Evolutionary conservation across 1,139 yeast genomes (phyloP).

Genomic region (Nematodospora anomalae): DNA sequence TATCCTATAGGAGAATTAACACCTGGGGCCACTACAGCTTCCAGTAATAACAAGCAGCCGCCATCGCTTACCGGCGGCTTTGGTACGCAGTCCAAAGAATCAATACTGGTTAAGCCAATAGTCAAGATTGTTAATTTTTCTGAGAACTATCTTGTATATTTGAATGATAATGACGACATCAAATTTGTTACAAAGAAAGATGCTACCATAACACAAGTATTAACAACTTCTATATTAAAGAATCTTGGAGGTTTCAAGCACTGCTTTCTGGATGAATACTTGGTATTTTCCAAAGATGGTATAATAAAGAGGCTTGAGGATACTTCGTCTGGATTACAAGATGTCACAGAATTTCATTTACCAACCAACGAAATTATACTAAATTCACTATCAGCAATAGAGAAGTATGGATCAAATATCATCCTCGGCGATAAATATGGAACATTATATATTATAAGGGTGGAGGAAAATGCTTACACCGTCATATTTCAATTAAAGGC

Average conservation of each 20-base stretch:
- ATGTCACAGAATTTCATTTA: slow-evolving; percentile 20
- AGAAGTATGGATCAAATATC: slow-evolving; percentile 19
- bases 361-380: slow-evolving; percentile 28
- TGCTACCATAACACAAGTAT: slow-evolving; percentile 11
- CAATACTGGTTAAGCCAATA: slow-evolving; percentile 7
- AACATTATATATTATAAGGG: slow-evolving; percentile 25
- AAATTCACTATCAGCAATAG: slow-evolving; percentile 31
- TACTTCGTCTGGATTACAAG: slow-evolving; percentile 14
- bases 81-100: slow-evolving; percentile 5
- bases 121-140: slow-evolving; percentile 18
- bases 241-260: slow-evolving; percentile 39
- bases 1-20: slow-evolving; percentile 16
- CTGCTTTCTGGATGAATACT: slow-evolving; percentile 25
- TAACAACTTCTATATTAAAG: slow-evolving; percentile 37
- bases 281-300: slow-evolving; percentile 46
- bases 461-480: slow-evolving; percentile 9
- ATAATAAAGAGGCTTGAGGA: slow-evolving; percentile 23
- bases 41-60: slow-evolving; percentile 17
- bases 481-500: slow-evolving; percentile 34
- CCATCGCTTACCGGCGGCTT: slow-evolving; percentile 16
- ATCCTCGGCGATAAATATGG: slow-evolving; percentile 53
- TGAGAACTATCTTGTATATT: slow-evolving; percentile 23
- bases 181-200: slow-evolving; percentile 19
- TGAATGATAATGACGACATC: slow-evolving; percentile 35
- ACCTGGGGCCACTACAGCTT: slow-evolving; percentile 7